A percentile compares a stretch with the other conserved stretches of the same genome.
Conservation (phyloP, 2,329 filamentous ascomycete species). For the Rosellinia necatrix region DNA sequence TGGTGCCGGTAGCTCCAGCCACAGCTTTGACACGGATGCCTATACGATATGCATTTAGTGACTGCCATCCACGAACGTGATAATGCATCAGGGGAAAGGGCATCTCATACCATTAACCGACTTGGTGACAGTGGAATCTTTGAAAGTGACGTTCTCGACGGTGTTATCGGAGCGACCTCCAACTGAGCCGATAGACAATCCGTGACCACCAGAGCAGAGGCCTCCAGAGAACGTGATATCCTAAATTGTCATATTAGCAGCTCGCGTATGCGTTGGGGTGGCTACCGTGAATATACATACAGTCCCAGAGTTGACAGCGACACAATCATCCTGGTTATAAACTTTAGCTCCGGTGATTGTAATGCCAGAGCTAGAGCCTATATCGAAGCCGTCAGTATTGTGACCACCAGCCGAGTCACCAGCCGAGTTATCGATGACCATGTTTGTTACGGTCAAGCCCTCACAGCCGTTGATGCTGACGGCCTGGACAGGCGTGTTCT, state of each 20-base stretch:
- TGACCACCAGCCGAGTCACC: slow-evolving; percentile 52
- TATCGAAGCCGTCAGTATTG: slow-evolving; percentile 62
- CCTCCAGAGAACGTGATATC: slow-evolving; percentile 44
- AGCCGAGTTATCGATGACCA: slow-evolving; percentile 62
- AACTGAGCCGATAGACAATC: slow-evolving; percentile 64
- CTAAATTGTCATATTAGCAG: neutral
- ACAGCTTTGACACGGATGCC: slow-evolving; percentile 63
- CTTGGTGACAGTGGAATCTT: slow-evolving; percentile 52
- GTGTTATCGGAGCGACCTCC: slow-evolving; percentile 59
- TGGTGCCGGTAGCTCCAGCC: slow-evolving; percentile 54
- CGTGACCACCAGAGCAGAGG: slow-evolving; percentile 58
- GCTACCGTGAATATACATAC: slow-evolving; percentile 17
- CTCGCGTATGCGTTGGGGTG: neutral
- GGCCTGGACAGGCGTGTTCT: slow-evolving; percentile 60
- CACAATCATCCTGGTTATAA: slow-evolving; percentile 64
- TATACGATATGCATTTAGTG: neutral
- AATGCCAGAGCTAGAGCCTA: slow-evolving; percentile 51
- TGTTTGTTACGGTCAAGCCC: slow-evolving; percentile 50
- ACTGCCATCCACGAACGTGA: neutral
- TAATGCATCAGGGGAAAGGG: too few relatives aligned
- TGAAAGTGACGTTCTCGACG: slow-evolving; percentile 58
- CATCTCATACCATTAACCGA: slow-evolving; percentile 51
- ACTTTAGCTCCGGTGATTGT: slow-evolving; percentile 56
- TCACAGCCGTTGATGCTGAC: slow-evolving; percentile 52
- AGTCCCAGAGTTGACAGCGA: slow-evolving; percentile 61